phyloP scores from a whole-genome alignment of 2,329 filamentous ascomycete genomes.

The Aureobasidium sp. region DNA sequence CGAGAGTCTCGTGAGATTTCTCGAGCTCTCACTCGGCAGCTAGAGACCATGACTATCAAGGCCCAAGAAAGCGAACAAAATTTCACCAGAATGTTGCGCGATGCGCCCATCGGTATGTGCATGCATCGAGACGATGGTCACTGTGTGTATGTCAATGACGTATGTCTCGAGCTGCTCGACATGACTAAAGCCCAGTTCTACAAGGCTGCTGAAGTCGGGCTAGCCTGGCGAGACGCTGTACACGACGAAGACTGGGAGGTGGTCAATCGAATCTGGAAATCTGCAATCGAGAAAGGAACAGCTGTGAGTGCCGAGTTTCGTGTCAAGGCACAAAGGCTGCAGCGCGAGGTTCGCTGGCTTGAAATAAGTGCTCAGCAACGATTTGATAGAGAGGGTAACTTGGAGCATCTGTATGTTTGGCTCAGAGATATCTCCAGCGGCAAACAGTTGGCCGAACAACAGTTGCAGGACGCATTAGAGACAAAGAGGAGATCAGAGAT shows the following conservation, averaged over 20 bases:
- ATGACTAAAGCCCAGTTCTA: conserved; percentile 19
- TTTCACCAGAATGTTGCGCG: conserved; percentile 35
- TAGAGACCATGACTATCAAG: conserved; percentile 27
- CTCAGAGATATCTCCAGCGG: background rate
- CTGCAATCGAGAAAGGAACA: background rate
- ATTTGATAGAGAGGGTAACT: background rate
- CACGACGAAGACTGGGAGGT: conserved; percentile 3
- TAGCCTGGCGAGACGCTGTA: conserved; percentile 16
- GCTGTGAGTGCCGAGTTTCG: conserved; percentile 1
- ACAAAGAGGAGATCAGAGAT: conserved; percentile 28
- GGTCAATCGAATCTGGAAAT: background rate
- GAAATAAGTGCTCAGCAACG: background rate
- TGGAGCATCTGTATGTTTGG: background rate
- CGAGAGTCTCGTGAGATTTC: conserved; percentile 26
- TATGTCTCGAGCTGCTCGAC: conserved; percentile 32
- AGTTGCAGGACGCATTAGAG: conserved; percentile 30
- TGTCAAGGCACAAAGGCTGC: background rate
- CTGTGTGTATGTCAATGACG: conserved; percentile 36
- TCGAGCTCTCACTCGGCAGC: conserved; percentile 32
- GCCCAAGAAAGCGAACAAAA: conserved; percentile 31
- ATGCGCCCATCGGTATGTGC: conserved; percentile 34
- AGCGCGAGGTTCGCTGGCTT: background rate
- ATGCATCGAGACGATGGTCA: conserved; percentile 21
- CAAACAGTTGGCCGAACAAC: conserved; percentile 20
- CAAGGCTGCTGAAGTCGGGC: conserved; percentile 18